These are phyloP conservation scores for Stygiomarasmius scandens DNA, from an alignment of 1,284 basidiomycete species.

Conservation along the genomic window DNA sequence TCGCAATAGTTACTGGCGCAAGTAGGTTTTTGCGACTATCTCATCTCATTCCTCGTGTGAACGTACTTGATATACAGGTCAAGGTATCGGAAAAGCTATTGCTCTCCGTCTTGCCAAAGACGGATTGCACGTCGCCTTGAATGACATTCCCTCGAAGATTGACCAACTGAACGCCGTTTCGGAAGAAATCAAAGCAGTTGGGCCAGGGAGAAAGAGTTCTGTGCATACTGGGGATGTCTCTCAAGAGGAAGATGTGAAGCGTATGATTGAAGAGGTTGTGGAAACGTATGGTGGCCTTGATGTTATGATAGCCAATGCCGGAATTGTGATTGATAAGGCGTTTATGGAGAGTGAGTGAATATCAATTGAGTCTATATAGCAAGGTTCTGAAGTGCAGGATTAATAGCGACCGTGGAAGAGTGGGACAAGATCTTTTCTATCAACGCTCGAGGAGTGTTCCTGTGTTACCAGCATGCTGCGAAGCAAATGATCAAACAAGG, in stretches of 20 bases:
- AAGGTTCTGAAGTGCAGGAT: neutral
- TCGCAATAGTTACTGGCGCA: no score
- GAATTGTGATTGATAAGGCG: constrained; percentile 16
- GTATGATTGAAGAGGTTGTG: no score
- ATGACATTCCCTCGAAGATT: constrained; percentile 29
- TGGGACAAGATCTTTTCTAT: constrained; percentile 18
- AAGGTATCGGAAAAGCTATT: constrained; percentile 34
- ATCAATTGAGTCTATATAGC: neutral
- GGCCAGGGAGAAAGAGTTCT: no score
- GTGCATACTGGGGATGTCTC: no score
- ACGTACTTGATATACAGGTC: constrained; percentile 13
- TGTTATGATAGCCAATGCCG: constrained; percentile 38
- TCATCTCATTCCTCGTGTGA: no score
- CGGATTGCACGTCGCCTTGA: constrained; percentile 35
- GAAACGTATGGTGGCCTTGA: no score
- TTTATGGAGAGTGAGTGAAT: constrained; percentile 6
- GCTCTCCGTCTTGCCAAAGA: constrained; percentile 33
- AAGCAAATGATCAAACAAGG: constrained; percentile 32
- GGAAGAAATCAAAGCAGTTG: neutral
- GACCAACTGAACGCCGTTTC: constrained; percentile 12
- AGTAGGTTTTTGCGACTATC: no score
- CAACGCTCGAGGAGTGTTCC: no score
- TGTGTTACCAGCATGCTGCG: constrained; percentile 34
- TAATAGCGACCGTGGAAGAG: constrained; percentile 16
- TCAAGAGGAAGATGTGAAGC: no score